Conservation (phyloP, 306 rosid genomes). For the Vigna radiata region DNA sequence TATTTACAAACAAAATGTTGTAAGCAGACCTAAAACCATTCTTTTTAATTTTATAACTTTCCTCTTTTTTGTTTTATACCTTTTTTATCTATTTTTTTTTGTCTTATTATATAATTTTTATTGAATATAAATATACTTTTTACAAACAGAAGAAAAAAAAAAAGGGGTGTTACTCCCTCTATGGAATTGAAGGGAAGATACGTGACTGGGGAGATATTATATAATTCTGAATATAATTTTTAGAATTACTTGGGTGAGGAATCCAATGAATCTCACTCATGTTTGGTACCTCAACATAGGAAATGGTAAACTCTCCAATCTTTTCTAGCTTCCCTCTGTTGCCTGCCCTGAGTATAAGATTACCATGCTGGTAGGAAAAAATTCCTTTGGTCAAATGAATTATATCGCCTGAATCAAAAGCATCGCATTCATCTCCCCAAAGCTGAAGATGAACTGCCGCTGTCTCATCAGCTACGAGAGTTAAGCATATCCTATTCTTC, state of each 20-base stretch:
- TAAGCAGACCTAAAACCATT: too few species aligned
- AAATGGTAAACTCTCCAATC: constrained; percentile 45
- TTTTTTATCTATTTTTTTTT: too few species aligned
- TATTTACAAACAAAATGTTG: too few species aligned
- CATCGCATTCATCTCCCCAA: constrained; percentile 40
- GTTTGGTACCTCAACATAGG: constrained; percentile 76
- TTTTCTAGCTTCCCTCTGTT: neutral
- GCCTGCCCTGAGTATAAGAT: neutral
- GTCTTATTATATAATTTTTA: too few species aligned
- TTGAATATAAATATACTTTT: too few species aligned
- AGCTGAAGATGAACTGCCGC: constrained; percentile 82
- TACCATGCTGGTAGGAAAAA: neutral
- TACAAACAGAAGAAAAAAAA: too few species aligned
- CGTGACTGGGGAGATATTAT: constrained; percentile 65
- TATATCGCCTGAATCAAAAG: constrained; percentile 49
- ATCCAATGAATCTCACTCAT: constrained; percentile 88
- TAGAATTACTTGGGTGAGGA: constrained; percentile 56
- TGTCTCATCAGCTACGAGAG: constrained; percentile 43
- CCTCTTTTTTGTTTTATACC: too few species aligned
- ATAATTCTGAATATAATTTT: constrained; percentile 54
- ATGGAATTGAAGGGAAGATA: constrained; percentile 52
- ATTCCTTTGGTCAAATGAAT: constrained; percentile 22
- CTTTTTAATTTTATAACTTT: too few species aligned
- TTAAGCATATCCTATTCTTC: constrained; percentile 51
- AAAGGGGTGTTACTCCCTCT: too few species aligned